Conservation (phyloP, 371 early-diverging fungal species). For the Actinomucor elegans region DNA sequence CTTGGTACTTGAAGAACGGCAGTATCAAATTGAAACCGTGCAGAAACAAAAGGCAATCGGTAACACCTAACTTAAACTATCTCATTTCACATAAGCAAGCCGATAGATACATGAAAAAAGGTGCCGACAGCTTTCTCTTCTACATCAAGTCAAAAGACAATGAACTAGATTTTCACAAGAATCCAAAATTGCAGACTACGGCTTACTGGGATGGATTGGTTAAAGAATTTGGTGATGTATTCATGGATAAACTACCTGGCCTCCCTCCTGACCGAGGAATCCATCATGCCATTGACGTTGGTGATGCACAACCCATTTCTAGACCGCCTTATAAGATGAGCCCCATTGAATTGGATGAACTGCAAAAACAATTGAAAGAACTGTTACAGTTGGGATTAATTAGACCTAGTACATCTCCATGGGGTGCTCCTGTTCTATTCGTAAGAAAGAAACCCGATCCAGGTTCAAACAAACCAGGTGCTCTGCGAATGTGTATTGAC, state of each 20-base stretch:
- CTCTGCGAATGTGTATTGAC: not conserved
- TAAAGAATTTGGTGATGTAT: constrained; percentile 5
- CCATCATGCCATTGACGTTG: constrained; percentile 24
- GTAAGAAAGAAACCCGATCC: not conserved
- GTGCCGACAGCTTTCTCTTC: constrained; percentile 1
- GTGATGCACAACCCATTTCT: too few relatives aligned
- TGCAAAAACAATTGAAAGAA: too few relatives aligned
- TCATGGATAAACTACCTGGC: constrained; percentile 8
- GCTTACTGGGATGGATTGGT: not conserved
- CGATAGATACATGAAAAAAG: not conserved
- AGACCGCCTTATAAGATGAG: constrained; percentile 32
- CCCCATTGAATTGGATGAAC: constrained; percentile 25
- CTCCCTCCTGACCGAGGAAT: constrained; percentile 11
- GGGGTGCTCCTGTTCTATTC: too few relatives aligned
- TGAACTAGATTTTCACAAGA: not conserved
- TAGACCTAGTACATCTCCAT: too few relatives aligned
- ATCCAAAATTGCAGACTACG: not conserved
- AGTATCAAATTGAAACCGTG: too few relatives aligned
- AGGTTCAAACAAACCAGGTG: not conserved
- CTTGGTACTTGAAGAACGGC: too few relatives aligned
- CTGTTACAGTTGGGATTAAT: too few relatives aligned
- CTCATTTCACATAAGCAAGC: constrained; percentile 12
- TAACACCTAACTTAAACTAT: constrained; percentile 3
- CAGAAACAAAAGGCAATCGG: too few relatives aligned
- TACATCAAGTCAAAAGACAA: not conserved